Evolutionary conservation across 164 flowering plant species (phyloP), one percentile per base, ranked within the genome.

Genomic region (Warburgia ugandensis): DNA sequence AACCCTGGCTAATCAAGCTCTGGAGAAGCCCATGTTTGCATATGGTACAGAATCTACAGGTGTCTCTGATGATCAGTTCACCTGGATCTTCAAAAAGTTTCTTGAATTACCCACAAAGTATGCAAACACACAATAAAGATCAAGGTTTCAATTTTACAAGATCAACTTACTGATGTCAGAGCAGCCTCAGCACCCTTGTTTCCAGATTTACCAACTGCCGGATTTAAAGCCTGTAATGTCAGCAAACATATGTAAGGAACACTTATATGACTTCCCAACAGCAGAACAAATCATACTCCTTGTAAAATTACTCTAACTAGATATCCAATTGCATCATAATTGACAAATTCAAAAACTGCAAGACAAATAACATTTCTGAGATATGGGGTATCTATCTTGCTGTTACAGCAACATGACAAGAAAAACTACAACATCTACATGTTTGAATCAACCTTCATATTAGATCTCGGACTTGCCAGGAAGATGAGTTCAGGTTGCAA

Each of bases 101-200:
- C 33, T 3, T 19, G 10, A 42, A 11, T 1, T 4, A 22, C 40
- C 16, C 11, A 29, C 47, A 41, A 42, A 29, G 3, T 14, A 9
- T 14, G 5, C 14, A 38, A 17, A 12, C 17, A 6, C 0, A 6
- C 12, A n/a, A 6, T 32, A n/a, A n/a, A 22, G 10, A 40, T n/a
- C 19, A 40, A n/a, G 19, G 19, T 43, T 3, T 43, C 28, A 19
- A 45, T 16, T 45, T 45, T 19, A 13, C 29, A 21, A 54, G 23
- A 42, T 49, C 32, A 66, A 88, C 96, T 83, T 86, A 92, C 99
- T 45, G 99, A 95, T 9, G 92, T 86, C 64, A 94, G 57, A 26
- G 99, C 99, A 61, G 88, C 77, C 72, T 94, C 99, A 17, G 99
- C 58, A 32, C 97, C 99, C 68, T 94, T 94, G 66, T 94, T 94